Evolutionary conservation across 345 rosid species (phyloP).

Genomic region (Turritis glabra): DNA sequence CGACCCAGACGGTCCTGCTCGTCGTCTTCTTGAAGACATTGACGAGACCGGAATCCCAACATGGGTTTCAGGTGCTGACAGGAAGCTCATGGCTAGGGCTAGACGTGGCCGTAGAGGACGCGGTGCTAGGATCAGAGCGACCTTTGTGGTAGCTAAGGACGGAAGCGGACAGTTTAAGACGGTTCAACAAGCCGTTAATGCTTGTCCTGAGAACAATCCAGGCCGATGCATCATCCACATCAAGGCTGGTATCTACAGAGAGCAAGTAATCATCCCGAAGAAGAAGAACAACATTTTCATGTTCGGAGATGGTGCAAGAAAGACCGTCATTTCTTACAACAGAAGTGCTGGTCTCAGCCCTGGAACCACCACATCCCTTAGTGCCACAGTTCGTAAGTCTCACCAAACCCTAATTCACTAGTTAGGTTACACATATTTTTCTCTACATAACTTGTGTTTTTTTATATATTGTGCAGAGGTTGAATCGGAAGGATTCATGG

Average conservation of each 20-base stretch:
- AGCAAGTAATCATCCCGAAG: slow-evolving; percentile 47
- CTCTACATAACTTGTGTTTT: background rate
- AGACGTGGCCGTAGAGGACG: slow-evolving; percentile 28
- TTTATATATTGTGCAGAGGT: slow-evolving; percentile 45
- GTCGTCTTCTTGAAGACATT: slow-evolving; percentile 48
- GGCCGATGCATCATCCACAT: slow-evolving; percentile 62
- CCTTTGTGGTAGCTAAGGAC: slow-evolving; percentile 71
- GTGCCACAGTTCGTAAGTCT: slow-evolving; percentile 50
- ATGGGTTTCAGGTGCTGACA: slow-evolving; percentile 66
- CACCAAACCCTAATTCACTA: slow-evolving; percentile 1
- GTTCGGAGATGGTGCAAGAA: slow-evolving; percentile 75
- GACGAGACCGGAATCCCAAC: slow-evolving; percentile 46
- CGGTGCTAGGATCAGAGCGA: slow-evolving; percentile 41
- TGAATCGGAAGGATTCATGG: slow-evolving; percentile 58
- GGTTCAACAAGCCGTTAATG: slow-evolving; percentile 51
- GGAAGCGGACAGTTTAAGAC: slow-evolving; percentile 71
- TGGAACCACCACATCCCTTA: slow-evolving; percentile 51
- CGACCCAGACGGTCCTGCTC: slow-evolving; percentile 43
- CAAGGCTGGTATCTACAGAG: slow-evolving; percentile 64
- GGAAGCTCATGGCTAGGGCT: slow-evolving; percentile 52
- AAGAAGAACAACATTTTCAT: slow-evolving; percentile 55
- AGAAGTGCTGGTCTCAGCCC: slow-evolving; percentile 42
- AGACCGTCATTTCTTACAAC: slow-evolving; percentile 58
- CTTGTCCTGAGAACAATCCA: slow-evolving; percentile 39
- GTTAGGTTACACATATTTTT: background rate